A percentile compares a stretch with the other conserved stretches of the same genome.
Evolutionary conservation across 495 filamentous ascomycete species (phyloP).

Genomic region (Penicillium argentinense): DNA sequence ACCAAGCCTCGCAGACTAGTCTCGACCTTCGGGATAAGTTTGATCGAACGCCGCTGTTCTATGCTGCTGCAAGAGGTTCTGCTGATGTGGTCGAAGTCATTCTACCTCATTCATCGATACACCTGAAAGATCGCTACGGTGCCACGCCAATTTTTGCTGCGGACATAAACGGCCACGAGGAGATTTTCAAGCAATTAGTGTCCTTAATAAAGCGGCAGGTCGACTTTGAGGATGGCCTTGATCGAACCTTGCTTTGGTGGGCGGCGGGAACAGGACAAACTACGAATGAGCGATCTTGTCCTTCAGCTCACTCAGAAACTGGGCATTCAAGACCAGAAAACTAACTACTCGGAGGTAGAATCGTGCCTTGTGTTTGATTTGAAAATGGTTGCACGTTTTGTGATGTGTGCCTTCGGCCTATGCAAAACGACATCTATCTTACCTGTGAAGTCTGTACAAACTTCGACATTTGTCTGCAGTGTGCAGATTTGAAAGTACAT

Average conservation of each 20-base stretch:
- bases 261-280: neutral
- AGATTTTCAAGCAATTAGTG: neutral
- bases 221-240: neutral
- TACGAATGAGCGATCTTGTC: neutral
- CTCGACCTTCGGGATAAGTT: neutral
- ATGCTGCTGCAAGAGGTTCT: neutral
- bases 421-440: neutral
- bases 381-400: neutral
- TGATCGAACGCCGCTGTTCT: neutral
- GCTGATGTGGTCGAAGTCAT: neutral
- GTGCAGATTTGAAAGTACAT: neutral
- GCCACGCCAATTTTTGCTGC: neutral
- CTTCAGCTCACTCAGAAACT: neutral
- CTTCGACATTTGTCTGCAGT: constrained; percentile 5
- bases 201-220: neutral
- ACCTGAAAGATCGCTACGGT: neutral
- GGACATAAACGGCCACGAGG: neutral
- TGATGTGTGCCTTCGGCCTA: neutral
- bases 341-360: too few species aligned
- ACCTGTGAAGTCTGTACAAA: neutral
- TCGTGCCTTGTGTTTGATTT: neutral
- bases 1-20: neutral
- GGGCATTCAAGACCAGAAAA: neutral
- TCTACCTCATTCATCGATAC: neutral
- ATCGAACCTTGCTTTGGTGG: constrained; percentile 3